Base-by-base conservation (phyloP, 805 yeast genomes). In the Ogataea trehaloabstinens region DNA sequence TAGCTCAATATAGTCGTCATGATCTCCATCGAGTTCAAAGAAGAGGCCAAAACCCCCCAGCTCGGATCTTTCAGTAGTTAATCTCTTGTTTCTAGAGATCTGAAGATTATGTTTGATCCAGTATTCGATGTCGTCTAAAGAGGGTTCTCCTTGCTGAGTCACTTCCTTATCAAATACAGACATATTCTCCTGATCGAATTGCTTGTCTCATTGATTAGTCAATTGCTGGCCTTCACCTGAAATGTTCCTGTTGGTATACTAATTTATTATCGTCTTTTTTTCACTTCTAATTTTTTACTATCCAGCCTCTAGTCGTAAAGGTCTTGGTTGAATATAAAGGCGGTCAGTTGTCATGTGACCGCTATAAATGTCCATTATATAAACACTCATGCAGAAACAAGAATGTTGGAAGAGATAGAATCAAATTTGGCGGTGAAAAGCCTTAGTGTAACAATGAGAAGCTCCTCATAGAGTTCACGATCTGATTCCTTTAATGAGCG, bases 381-480 rank as follows among this genome's bases (percentile, higher is more conserved):
- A n/a, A n/a, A n/a, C n/a, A 27, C 10, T 30, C 22, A 45, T 24
- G 53, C 48, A 19, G 61, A 55, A 6, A 87, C 78, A 35, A 86
- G 67, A 18, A 89, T 73, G 56, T 85, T 86, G 3, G 93, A 87
- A 3, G 91, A 74, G 48, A 88, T 67, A 19, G 85, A 76, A 44
- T 80, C 86, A 51, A 83, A 82, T 46, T 96, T 67, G 51, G 78
- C 88, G 41, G 82, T 80, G 24, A 79, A 69, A 37, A 89, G 63
- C 33, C 78, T 73, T 45, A 83, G 65, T 21, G 82, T 76, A 22
- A 88, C 75, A 31, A 70, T 65, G 34, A 79, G 58, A 28, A 89
- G 61, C 55, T 89, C 95, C 28, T 76, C 73, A 48, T 76, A 84
- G 7, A 85, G 56, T 22, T 67, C 74, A 4, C 61, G 56, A 20